Evolutionary conservation across 2,329 filamentous ascomycete genomes (phyloP), one percentile per base, ranked within the genome.

Genomic region (Epichloe gansuensis): DNA sequence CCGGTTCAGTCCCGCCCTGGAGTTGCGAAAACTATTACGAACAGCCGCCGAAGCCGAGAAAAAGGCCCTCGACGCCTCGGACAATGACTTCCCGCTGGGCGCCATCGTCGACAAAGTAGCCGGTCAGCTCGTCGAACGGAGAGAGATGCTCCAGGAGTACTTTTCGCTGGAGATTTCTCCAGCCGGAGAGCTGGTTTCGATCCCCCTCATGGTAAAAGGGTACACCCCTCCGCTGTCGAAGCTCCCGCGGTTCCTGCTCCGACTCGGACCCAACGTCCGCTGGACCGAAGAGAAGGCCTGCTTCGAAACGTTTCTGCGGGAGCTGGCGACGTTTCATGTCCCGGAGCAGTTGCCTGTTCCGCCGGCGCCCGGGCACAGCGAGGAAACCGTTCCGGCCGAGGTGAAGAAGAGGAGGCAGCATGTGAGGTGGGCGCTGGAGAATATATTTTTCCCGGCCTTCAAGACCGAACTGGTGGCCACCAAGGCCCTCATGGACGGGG

Each of bases 121-220:
- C 0, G 67, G 74, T 2, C 83, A 89, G 58, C 74, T 97, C 3
- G 75, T 94, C 35, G 79, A 84, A 57, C 80, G 85, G 11, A 77
- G 86, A 38, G 85, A 91, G 61, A 94, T 98, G 87, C 77, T 98
- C 1, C 73, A 78, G 2, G 93, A 98, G 67, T 98, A 98, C 68
- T 97, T 98, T 66, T 85, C 84, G 1, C 71, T 98, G 44, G 83
- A 91, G 51, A 82, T 98, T 38, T 86, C 86, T 0, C 80, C 83
- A 1, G 74, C 85, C 0, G 91, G 90, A 12, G 80, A 91, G 50
- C 73, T 98, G 2, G 68, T 84, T 46, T 82, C 82, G 34, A 84
- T 98, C 15, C 94, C 93, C 0, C 74, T 98, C 8, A 74, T 98
- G 38, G 68, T 95, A n/a, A 45, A 95, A 67, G 89, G 89, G 1